Conservation (phyloP, 306 rosid species). For the Acacia confusa region DNA sequence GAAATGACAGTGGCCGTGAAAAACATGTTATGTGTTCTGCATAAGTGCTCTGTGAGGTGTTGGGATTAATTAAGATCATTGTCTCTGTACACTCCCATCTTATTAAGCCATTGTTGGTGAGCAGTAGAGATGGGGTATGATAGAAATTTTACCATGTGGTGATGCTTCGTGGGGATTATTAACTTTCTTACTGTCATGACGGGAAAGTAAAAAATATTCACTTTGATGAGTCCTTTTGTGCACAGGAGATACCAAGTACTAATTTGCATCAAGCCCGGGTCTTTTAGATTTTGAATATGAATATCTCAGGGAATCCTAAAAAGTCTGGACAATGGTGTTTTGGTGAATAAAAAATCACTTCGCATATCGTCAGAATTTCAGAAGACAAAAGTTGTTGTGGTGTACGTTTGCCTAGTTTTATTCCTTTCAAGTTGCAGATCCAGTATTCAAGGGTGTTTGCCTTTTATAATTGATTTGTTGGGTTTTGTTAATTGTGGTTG, state of each 20-base stretch:
- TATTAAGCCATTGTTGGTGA: background rate
- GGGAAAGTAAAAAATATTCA: constrained; percentile 31
- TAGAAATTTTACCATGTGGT: background rate
- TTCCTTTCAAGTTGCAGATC: constrained; percentile 2
- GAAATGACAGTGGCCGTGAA: constrained; percentile 34
- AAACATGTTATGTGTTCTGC: constrained; percentile 16
- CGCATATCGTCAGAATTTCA: background rate
- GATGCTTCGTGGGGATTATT: constrained; percentile 3
- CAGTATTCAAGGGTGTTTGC: background rate
- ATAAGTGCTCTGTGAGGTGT: constrained; percentile 5
- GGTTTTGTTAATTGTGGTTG: constrained; percentile 4
- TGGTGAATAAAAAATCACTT: background rate
- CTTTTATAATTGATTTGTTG: constrained; percentile 1
- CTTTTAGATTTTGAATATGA: constrained; percentile 32
- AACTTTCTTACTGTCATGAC: constrained; percentile 30
- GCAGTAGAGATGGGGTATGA: background rate
- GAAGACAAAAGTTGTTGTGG: constrained; percentile 6
- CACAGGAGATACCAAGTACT: constrained; percentile 22
- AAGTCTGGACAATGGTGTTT: background rate
- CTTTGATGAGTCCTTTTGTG: constrained; percentile 37
- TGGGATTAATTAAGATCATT: constrained; percentile 25
- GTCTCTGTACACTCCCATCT: constrained; percentile 25
- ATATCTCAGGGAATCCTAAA: constrained; percentile 56
- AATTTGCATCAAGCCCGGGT: constrained; percentile 13
- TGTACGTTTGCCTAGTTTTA: constrained; percentile 8